Percentiles rank a stretch among this genome's conserved stretches.
Conservation (phyloP, 1,139 yeast species). For the Hanseniaspora gamundiae region DNA sequence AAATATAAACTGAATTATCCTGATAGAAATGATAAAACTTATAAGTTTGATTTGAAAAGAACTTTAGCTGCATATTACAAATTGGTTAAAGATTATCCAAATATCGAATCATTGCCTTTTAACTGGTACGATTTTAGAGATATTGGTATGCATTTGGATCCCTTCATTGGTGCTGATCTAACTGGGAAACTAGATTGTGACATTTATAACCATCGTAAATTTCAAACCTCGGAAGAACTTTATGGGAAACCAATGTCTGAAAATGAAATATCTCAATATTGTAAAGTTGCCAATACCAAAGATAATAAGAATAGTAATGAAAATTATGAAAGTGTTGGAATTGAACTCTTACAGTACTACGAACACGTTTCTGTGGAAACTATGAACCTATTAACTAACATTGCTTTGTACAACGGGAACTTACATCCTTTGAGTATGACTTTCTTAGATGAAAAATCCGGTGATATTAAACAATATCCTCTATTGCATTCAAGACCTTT, state of each 20-base stretch:
- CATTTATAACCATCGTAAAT: background rate
- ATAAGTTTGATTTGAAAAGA: slow-evolving; percentile 4
- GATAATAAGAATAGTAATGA: background rate
- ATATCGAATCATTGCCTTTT: slow-evolving; percentile 1
- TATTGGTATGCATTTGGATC: slow-evolving; percentile 1
- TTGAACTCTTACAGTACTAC: background rate
- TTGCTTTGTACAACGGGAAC: background rate
- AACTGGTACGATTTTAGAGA: slow-evolving; percentile 8
- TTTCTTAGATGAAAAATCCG: background rate
- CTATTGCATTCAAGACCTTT: background rate
- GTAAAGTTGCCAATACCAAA: background rate
- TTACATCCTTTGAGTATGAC: background rate
- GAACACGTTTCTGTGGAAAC: background rate
- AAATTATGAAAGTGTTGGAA: background rate
- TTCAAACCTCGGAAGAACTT: background rate
- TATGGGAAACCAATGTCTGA: background rate
- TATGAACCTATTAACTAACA: background rate
- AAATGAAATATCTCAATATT: background rate
- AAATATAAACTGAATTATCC: background rate
- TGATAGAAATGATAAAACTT: background rate
- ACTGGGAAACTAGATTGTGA: background rate
- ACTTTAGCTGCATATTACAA: slow-evolving; percentile 4
- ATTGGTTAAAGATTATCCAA: background rate
- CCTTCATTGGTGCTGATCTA: background rate
- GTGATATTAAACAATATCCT: background rate